Evolutionary conservation across 2,329 filamentous ascomycete species (phyloP).

Genomic region (Botrytis deweyae): DNA sequence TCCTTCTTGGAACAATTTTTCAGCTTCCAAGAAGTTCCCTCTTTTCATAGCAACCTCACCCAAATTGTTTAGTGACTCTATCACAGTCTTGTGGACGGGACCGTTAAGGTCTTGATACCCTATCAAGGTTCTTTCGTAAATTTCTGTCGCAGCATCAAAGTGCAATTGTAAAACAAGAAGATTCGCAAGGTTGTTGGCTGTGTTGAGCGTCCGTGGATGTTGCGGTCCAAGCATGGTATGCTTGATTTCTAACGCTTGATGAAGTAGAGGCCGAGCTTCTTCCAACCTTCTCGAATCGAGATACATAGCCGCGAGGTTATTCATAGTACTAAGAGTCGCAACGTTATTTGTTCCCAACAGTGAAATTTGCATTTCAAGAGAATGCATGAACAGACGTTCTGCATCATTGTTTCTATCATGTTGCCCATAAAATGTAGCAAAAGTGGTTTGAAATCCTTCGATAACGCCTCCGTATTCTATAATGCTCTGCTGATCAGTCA

Average conservation of each 20-base stretch:
- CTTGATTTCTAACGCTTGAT: slow-evolving; percentile 13
- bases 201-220: slow-evolving; percentile 27
- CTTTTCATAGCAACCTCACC: slow-evolving; percentile 16
- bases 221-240: slow-evolving; percentile 22
- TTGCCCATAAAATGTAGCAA: slow-evolving; percentile 25
- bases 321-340: slow-evolving; percentile 25
- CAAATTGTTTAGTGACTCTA: slow-evolving; percentile 21
- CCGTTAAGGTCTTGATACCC: slow-evolving; percentile 21
- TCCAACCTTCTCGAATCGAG: slow-evolving; percentile 29
- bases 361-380: slow-evolving; percentile 21
- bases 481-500: slow-evolving; percentile 4
- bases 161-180: slow-evolving; percentile 32
- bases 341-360: slow-evolving; percentile 19
- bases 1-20: slow-evolving; percentile 18
- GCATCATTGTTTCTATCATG: slow-evolving; percentile 24
- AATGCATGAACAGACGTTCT: slow-evolving; percentile 24
- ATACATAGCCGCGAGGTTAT: slow-evolving; percentile 39
- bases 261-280: slow-evolving; percentile 32
- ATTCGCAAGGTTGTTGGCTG: slow-evolving; percentile 35
- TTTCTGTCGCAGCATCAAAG: slow-evolving; percentile 29
- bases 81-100: slow-evolving; percentile 21
- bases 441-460: slow-evolving; percentile 8
- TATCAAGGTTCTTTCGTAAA: slow-evolving; percentile 24
- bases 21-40: slow-evolving; percentile 7
- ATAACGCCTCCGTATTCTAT: slow-evolving; percentile 20